Evolutionary conservation across 805 yeast genomes (phyloP).

Genomic region (Schizosaccharomyces pombe): DNA sequence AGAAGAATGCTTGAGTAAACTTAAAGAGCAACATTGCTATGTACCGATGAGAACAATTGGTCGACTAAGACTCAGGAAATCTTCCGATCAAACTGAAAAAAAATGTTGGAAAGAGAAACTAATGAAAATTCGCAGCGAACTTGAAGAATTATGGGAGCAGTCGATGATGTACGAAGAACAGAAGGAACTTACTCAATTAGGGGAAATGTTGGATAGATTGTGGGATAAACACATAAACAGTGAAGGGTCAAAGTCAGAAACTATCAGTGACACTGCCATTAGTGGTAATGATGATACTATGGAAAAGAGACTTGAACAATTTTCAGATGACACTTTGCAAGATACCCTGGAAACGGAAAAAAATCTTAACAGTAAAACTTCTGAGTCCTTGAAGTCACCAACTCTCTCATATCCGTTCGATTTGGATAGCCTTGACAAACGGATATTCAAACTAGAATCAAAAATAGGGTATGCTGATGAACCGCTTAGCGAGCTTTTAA

Average conservation of each 20-base stretch:
- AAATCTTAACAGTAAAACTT: not conserved
- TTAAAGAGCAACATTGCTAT: too few species aligned
- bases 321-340: too few species aligned
- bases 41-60: too few species aligned
- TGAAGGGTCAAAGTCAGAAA: too few species aligned
- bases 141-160: not conserved
- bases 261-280: too few species aligned
- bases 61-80: too few species aligned
- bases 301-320: too few species aligned
- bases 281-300: too few species aligned
- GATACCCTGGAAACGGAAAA: not conserved
- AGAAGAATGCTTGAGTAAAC: not conserved
- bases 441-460: not conserved
- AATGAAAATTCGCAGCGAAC: not conserved
- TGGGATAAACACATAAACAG: too few species aligned
- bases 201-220: not conserved
- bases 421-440: not conserved
- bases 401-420: too few species aligned
- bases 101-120: not conserved
- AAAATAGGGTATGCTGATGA: not conserved
- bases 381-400: too few species aligned
- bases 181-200: not conserved
- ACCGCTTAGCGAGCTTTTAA: not conserved
- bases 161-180: not conserved
- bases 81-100: not conserved